Percentiles rank a stretch among this genome's conserved stretches.
These are phyloP conservation scores for Domatiomyces catenatus DNA, from an alignment of 2,329 filamentous ascomycete species.

Conservation along the genomic window DNA sequence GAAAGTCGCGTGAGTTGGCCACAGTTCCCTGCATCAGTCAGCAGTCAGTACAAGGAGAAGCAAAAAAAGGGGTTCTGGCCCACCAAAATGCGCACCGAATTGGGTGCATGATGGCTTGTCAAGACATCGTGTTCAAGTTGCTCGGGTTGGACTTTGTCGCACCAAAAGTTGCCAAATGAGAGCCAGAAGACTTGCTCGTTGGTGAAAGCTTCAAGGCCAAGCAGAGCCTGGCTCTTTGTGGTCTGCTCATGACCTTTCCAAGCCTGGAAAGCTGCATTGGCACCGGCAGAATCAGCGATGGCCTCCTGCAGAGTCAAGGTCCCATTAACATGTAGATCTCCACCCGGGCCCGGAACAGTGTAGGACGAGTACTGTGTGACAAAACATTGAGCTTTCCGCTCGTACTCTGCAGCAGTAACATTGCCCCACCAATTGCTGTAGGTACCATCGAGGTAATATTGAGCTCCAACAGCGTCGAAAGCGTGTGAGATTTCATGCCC, in stretches of 20 bases:
- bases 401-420: slow-evolving; percentile 41
- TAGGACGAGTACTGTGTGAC: slow-evolving; percentile 50
- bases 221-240: slow-evolving; percentile 37
- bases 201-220: slow-evolving; percentile 44
- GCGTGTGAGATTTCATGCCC: slow-evolving; percentile 55
- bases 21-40: slow-evolving; percentile 37
- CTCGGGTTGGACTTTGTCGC: slow-evolving; percentile 45
- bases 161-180: slow-evolving; percentile 48
- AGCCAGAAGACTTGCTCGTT: slow-evolving; percentile 57
- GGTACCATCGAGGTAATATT: slow-evolving; percentile 50
- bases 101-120: slow-evolving; percentile 49
- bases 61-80: background rate
- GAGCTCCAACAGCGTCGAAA: slow-evolving; percentile 49
- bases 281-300: slow-evolving; percentile 54
- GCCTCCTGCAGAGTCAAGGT: slow-evolving; percentile 52
- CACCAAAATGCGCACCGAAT: slow-evolving; percentile 40
- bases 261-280: slow-evolving; percentile 45
- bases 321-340: slow-evolving; percentile 45
- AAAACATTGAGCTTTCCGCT: slow-evolving; percentile 46
- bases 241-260: slow-evolving; percentile 44
- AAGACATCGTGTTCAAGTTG: slow-evolving; percentile 41
- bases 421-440: slow-evolving; percentile 52
- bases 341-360: slow-evolving; percentile 40
- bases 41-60: background rate
- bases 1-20: slow-evolving; percentile 51